A percentile compares a stretch with the other conserved stretches of the same genome.
phyloP scores from a whole-genome alignment of 2,329 filamentous ascomycete genomes.

The Aspergillus sergii region DNA sequence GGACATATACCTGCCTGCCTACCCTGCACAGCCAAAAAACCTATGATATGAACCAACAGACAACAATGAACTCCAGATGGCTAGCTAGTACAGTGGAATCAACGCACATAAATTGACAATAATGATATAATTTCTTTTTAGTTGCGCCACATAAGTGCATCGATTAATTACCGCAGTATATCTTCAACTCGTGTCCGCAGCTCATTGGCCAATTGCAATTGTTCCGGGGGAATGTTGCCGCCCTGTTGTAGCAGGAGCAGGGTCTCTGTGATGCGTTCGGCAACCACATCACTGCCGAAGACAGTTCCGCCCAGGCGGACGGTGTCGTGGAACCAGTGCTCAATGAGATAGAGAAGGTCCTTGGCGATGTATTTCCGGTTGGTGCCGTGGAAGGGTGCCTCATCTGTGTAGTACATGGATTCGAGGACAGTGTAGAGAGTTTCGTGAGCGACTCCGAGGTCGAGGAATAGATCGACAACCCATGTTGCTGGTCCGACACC shows the following conservation, averaged over 20 bases:
- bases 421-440: constrained; percentile 65
- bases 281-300: constrained; percentile 64
- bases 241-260: constrained; percentile 49
- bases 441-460: constrained; percentile 64
- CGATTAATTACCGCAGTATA: constrained; percentile 36
- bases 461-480: constrained; percentile 68
- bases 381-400: constrained; percentile 63
- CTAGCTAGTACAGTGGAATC: constrained; percentile 1
- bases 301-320: constrained; percentile 56
- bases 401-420: constrained; percentile 67
- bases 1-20: constrained; percentile 1
- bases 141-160: constrained; percentile 1
- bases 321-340: constrained; percentile 63
- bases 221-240: constrained; percentile 39
- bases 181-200: constrained; percentile 46
- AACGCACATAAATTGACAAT: background rate
- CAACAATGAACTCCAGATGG: background rate
- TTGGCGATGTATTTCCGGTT: constrained; percentile 60
- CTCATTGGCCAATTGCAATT: constrained; percentile 43
- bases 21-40: background rate
- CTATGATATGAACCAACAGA: background rate
- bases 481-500: constrained; percentile 54
- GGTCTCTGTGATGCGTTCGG: constrained; percentile 50
- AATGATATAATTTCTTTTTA: constrained; percentile 6
- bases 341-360: constrained; percentile 64